Conservation (phyloP, 148 eudicot genomes). For the Oxyria digyna region DNA sequence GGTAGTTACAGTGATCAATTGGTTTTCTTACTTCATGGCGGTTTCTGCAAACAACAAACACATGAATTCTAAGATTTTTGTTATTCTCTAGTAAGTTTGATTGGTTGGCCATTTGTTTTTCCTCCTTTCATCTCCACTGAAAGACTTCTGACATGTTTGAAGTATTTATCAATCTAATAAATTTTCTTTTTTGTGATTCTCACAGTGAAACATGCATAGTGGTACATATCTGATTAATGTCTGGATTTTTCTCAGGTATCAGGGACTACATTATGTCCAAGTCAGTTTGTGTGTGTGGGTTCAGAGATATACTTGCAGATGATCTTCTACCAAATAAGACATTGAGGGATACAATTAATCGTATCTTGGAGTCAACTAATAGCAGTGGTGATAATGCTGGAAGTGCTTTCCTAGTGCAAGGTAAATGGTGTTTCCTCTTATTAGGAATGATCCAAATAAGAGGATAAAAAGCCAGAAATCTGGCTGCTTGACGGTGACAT, state of each 20-base stretch:
- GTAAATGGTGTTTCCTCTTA: constrained; percentile 18
- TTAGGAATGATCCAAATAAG: too few species aligned
- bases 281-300: constrained; percentile 79
- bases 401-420: constrained; percentile 56
- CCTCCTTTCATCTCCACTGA: neutral
- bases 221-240: neutral
- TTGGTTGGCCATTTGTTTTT: neutral
- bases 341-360: constrained; percentile 65
- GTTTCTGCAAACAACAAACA: neutral
- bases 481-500: neutral
- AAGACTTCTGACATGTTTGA: neutral
- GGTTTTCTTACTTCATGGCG: neutral
- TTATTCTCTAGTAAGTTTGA: neutral
- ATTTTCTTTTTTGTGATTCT: neutral
- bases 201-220: neutral
- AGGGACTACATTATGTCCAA: constrained; percentile 71
- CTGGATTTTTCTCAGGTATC: constrained; percentile 44
- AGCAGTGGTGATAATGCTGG: constrained; percentile 67
- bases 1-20: neutral
- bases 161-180: neutral
- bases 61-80: neutral
- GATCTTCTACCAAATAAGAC: constrained; percentile 84
- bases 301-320: constrained; percentile 65
- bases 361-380: constrained; percentile 65
- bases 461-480: neutral